phyloP scores from a whole-genome alignment of 2,329 filamentous ascomycete genomes.

The Fusarium falciforme region DNA sequence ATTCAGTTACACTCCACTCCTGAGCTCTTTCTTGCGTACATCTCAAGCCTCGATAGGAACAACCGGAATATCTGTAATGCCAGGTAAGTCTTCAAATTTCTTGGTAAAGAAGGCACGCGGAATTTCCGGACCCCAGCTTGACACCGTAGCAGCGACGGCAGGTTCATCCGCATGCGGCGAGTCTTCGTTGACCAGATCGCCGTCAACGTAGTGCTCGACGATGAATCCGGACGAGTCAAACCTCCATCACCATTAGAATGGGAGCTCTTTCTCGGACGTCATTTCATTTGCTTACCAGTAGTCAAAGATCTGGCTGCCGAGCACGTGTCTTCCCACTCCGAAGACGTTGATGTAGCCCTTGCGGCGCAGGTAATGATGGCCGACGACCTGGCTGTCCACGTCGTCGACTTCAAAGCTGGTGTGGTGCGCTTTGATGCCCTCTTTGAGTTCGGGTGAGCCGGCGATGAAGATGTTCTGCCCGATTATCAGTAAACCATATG shows the following conservation, averaged over 20 bases:
- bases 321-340: conserved; percentile 16
- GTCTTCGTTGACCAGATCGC: conserved; percentile 17
- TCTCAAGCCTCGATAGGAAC: conserved; percentile 11
- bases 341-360: conserved; percentile 3
- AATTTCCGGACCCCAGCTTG: conserved; percentile 14
- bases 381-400: conserved; percentile 9
- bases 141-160: conserved; percentile 10
- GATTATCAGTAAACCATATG: not conserved
- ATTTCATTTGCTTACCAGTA: conserved; percentile 10
- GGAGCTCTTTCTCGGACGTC: not conserved
- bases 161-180: conserved; percentile 8
- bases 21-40: not conserved
- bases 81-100: conserved; percentile 7
- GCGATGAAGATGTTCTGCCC: conserved; percentile 16
- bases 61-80: not conserved
- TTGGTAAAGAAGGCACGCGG: conserved; percentile 16
- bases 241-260: not conserved
- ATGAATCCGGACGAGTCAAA: conserved; percentile 15
- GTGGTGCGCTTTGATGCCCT: conserved; percentile 16
- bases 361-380: conserved; percentile 1
- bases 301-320: not conserved
- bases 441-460: conserved; percentile 5
- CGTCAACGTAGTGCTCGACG: conserved; percentile 17
- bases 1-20: not conserved
- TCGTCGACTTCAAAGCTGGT: conserved; percentile 16